Evolutionary conservation across 177 flowering plant genomes (phyloP).

Genomic region (Vitis hybrid): DNA sequence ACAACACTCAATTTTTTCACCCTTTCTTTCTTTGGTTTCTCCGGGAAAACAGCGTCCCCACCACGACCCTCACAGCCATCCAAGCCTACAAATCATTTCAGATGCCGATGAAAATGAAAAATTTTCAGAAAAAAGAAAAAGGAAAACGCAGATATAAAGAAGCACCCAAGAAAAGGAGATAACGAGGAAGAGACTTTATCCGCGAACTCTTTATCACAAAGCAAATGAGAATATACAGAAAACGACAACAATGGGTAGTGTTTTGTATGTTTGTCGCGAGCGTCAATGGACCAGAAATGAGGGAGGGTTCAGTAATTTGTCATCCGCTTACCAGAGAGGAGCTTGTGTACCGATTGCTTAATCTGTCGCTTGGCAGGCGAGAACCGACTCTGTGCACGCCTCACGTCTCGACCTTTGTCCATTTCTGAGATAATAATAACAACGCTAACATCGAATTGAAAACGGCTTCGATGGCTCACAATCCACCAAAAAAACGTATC

Average conservation of each 20-base stretch:
- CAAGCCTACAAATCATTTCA: conserved; percentile 11
- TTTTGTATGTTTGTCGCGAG: conserved; percentile 3
- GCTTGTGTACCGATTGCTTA: conserved; percentile 35
- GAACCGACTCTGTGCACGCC: conserved; percentile 36
- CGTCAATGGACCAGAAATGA: not conserved
- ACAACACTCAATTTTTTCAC: conserved; percentile 25
- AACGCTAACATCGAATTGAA: conserved; percentile 17
- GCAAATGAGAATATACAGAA: conserved; percentile 21
- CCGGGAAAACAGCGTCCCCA: conserved; percentile 20
- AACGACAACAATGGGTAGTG: conserved; percentile 24
- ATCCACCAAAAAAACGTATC: conserved; percentile 4
- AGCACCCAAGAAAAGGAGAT: conserved; percentile 8
- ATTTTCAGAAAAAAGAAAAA: not conserved
- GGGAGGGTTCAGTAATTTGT: conserved; percentile 9
- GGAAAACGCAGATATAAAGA: not conserved
- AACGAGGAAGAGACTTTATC: conserved; percentile 21
- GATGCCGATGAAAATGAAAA: not conserved
- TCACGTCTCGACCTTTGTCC: conserved; percentile 51
- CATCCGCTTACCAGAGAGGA: conserved; percentile 14
- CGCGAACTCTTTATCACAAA: conserved; percentile 15
- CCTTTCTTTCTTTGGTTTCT: conserved; percentile 43
- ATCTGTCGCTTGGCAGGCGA: conserved; percentile 22
- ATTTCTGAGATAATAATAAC: conserved; percentile 20
- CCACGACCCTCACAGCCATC: conserved; percentile 22
- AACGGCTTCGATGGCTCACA: conserved; percentile 20